Evolutionary conservation across 2,329 filamentous ascomycete species (phyloP).

Genomic region (Periconia sp.): DNA sequence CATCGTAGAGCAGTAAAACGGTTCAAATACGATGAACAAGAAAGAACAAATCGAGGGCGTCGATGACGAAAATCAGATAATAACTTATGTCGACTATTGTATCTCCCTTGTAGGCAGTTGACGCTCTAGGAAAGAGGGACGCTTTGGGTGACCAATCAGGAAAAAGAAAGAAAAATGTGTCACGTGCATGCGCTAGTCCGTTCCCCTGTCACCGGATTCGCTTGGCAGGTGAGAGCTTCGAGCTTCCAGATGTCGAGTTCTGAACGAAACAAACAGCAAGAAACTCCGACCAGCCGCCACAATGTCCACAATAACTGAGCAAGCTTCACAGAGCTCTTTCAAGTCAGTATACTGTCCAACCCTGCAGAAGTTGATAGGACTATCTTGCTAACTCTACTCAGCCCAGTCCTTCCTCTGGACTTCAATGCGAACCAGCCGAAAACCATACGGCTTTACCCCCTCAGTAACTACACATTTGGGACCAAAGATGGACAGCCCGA

Average conservation of each 20-base stretch:
- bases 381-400: conserved; percentile 24
- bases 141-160: conserved; percentile 1
- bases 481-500: conserved; percentile 98
- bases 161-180: not conserved
- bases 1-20: not conserved
- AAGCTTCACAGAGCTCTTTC: conserved; percentile 73
- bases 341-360: conserved; percentile 58
- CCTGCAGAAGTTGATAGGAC: conserved; percentile 5
- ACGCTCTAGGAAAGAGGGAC: not conserved
- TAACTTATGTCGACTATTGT: no score
- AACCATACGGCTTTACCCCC: conserved; percentile 87
- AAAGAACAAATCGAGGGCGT: not conserved
- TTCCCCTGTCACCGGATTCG: conserved; percentile 11
- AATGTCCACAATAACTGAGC: conserved; percentile 85
- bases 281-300: conserved; percentile 10
- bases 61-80: no score
- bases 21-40: no score
- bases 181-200: conserved; percentile 3
- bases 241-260: conserved; percentile 1
- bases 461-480: conserved; percentile 98
- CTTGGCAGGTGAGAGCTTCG: conserved; percentile 6
- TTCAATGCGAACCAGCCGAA: conserved; percentile 90
- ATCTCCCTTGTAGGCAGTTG: no score
- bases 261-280: not conserved
- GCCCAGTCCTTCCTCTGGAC: conserved; percentile 73